phyloP scores from a whole-genome alignment of 1,284 basidiomycete species.

The Phaffia rhodozyma region DNA sequence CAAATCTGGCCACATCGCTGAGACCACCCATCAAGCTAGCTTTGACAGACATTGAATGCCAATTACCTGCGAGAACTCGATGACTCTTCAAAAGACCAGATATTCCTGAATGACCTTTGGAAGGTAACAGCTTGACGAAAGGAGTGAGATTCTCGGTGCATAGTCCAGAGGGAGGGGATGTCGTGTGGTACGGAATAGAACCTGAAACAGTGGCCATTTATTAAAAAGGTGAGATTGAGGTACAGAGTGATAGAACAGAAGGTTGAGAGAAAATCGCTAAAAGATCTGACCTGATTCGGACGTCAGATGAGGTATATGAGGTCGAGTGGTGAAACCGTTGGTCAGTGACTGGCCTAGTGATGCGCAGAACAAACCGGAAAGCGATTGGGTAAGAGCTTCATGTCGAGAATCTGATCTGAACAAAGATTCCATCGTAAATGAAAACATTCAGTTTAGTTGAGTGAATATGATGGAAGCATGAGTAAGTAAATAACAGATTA shows the following conservation, averaged over 20 bases:
- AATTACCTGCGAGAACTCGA: constrained; percentile 37
- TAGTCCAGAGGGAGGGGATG: constrained; percentile 65
- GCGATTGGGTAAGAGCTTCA: constrained; percentile 70
- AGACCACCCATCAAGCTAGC: constrained; percentile 5
- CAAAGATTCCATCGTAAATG: background rate
- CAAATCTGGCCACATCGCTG: background rate
- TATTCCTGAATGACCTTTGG: constrained; percentile 82
- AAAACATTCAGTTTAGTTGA: too few species aligned
- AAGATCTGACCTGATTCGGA: constrained; percentile 14
- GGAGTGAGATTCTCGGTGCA: constrained; percentile 97
- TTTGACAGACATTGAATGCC: constrained; percentile 22
- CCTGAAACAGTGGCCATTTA: background rate
- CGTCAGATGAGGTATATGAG: constrained; percentile 8
- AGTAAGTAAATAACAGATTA: background rate
- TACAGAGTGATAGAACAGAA: background rate
- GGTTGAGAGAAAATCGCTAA: constrained; percentile 18
- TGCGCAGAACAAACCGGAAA: constrained; percentile 89
- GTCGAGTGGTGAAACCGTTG: constrained; percentile 12
- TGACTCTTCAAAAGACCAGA: constrained; percentile 76
- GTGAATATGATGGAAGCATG: constrained; percentile 7
- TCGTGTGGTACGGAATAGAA: constrained; percentile 43
- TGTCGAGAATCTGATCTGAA: constrained; percentile 60
- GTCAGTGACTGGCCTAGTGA: constrained; percentile 50
- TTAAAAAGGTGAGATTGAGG: background rate
- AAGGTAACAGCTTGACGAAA: constrained; percentile 86